Conservation (phyloP, 345 rosid genomes). For the Atalantia buxifolia region DNA sequence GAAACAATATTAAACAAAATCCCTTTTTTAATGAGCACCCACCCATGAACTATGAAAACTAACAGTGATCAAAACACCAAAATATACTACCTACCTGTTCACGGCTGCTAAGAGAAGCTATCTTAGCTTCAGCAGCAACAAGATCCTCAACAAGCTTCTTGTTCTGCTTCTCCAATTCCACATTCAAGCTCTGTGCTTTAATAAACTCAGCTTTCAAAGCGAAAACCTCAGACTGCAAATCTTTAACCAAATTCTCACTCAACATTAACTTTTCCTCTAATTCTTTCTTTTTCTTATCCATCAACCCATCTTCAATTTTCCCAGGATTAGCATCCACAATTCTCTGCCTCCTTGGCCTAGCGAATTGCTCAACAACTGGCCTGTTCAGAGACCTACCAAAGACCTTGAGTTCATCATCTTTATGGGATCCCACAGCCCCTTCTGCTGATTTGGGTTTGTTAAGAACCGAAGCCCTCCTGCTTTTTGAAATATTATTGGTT, state of each 20-base stretch:
- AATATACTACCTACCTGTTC: slow-evolving; percentile 34
- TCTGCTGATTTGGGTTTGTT: slow-evolving; percentile 50
- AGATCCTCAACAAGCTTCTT: slow-evolving; percentile 58
- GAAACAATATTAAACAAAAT: not conserved
- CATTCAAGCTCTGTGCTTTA: slow-evolving; percentile 48
- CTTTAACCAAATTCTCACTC: slow-evolving; percentile 53
- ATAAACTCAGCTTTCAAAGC: slow-evolving; percentile 55
- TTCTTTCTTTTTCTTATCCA: slow-evolving; percentile 34
- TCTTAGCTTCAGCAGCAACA: slow-evolving; percentile 57
- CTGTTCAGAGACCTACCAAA: slow-evolving; percentile 31
- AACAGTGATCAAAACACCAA: not conserved
- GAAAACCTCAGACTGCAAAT: slow-evolving; percentile 52
- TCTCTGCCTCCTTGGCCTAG: slow-evolving; percentile 45
- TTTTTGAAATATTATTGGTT: slow-evolving; percentile 19
- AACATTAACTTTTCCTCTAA: slow-evolving; percentile 48
- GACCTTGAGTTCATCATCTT: slow-evolving; percentile 24
- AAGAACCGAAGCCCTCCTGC: slow-evolving; percentile 36
- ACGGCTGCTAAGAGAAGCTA: slow-evolving; percentile 41
- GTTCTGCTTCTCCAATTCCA: slow-evolving; percentile 50
- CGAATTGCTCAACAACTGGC: slow-evolving; percentile 46
- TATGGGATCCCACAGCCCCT: slow-evolving; percentile 31
- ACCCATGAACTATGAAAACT: not conserved
- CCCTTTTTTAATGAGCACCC: not conserved
- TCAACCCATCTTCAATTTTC: slow-evolving; percentile 25
- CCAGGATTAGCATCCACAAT: slow-evolving; percentile 2